These are phyloP conservation scores for Eucalyptus caleyi DNA, from an alignment of 345 rosid genomes.

Conservation along the genomic window DNA sequence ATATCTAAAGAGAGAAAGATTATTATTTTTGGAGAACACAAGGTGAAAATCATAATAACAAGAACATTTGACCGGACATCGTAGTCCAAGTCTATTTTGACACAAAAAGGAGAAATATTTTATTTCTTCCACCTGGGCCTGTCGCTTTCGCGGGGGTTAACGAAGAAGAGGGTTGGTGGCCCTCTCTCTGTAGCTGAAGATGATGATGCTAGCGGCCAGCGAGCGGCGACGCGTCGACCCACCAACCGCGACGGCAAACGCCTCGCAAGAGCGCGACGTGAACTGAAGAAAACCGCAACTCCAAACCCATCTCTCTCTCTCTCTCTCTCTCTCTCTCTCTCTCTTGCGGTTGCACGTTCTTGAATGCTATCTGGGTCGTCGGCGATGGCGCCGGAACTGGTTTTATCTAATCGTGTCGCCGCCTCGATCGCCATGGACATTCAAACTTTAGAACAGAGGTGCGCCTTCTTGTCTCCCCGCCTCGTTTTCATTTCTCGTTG, in stretches of 20 bases:
- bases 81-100: accelerated
- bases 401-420: neutral
- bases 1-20: neutral
- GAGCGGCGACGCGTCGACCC: neutral
- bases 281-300: neutral
- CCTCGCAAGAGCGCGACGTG: neutral
- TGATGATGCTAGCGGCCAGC: neutral
- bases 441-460: neutral
- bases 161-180: neutral
- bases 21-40: neutral
- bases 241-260: neutral
- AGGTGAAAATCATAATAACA: neutral
- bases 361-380: neutral
- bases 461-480: neutral
- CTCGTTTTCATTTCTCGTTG: neutral
- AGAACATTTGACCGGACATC: neutral
- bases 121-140: neutral
- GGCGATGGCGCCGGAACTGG: neutral
- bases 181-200: neutral
- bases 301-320: neutral
- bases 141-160: neutral
- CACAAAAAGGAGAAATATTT: neutral
- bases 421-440: neutral
- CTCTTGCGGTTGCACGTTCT: neutral
- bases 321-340: neutral